Evolutionary conservation across 2,329 filamentous ascomycete genomes (phyloP).

Genomic region (Elsinoe fawcettii): DNA sequence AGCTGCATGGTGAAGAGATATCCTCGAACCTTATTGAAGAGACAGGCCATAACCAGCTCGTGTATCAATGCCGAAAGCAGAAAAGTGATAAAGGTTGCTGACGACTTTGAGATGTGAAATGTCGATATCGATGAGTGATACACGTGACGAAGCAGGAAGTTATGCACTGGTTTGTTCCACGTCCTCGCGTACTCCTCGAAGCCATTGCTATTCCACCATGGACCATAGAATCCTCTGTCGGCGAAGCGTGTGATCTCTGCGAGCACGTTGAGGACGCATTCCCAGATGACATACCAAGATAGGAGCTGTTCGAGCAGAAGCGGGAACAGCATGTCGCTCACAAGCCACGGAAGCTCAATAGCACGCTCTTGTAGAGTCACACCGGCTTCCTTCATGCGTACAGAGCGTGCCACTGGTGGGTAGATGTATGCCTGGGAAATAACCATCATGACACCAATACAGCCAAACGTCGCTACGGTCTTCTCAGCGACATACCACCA

Average conservation of each 20-base stretch:
- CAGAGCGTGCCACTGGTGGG: slow-evolving; percentile 60
- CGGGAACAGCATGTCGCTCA: slow-evolving; percentile 69
- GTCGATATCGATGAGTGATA: slow-evolving; percentile 71
- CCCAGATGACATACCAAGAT: slow-evolving; percentile 76
- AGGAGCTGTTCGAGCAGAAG: slow-evolving; percentile 72
- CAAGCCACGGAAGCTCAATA: slow-evolving; percentile 62
- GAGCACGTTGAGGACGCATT: slow-evolving; percentile 58
- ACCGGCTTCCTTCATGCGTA: slow-evolving; percentile 59
- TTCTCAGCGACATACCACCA: slow-evolving; percentile 73
- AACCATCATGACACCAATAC: slow-evolving; percentile 72
- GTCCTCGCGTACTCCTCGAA: slow-evolving; percentile 74
- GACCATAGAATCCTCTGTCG: slow-evolving; percentile 59
- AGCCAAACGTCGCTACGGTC: slow-evolving; percentile 58
- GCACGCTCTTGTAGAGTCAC: slow-evolving; percentile 55
- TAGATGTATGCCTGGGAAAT: slow-evolving; percentile 71
- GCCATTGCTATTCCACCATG: slow-evolving; percentile 47
- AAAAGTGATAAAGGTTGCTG: slow-evolving; percentile 69
- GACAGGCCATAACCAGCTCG: slow-evolving; percentile 71
- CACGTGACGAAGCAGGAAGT: slow-evolving; percentile 69
- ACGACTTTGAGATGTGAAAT: slow-evolving; percentile 60
- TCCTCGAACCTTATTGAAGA: slow-evolving; percentile 69
- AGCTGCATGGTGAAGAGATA: slow-evolving; percentile 69
- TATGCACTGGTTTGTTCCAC: slow-evolving; percentile 76
- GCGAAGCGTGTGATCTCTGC: slow-evolving; percentile 71
- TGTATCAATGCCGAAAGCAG: slow-evolving; percentile 63